Evolutionary conservation across 768 basidiomycete species (phyloP), one percentile per base, ranked within the genome.

Genomic region (Kwoniella sp.): DNA sequence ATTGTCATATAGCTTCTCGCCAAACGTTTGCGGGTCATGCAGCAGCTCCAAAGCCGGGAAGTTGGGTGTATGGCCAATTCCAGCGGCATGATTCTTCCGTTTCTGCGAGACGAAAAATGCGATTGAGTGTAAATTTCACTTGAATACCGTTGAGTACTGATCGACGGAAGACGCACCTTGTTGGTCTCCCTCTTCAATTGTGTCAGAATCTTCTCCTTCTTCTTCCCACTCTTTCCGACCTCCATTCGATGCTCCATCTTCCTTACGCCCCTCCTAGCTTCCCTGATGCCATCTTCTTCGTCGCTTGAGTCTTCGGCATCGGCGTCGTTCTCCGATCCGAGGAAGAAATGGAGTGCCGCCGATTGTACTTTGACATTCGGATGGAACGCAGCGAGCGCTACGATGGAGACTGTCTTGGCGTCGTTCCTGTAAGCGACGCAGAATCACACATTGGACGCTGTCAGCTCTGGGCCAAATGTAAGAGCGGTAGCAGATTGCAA

Each of bases 11-110:
- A 99, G 85, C 80, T 90, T 93, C 82, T 99, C 96, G 28, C 87
- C 89, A 77, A 98, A 98, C 0, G 90, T 90, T 80, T 99, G 95
- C 1, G 96, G 93, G 77, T 99, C 96, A 71, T 94, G 87, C 52
- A 99, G 85, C 17, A 97, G 86, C 73, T 96, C 91, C 34, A 98
- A 82, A 26, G 93, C 95, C 1, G 94, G 89, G 77, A 97, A 97
- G 78, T 97, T 97, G 30, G 74, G 67, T 8, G 68, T 73, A 25
- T 70, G 71, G 4, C 71, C 71, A 7, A 88, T 82, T 4, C 73
- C 75, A 51, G 75, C 75, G n/a, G 73, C 75, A 54, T 76, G 75
- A 41, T 78, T 73, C 70, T 81, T 79, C 25, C 79, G 74, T 75
- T 81, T 81, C 70, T 81, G 63, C 11, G 23, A 29, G n/a, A n/a